These are phyloP conservation scores for Pichia sp. DNA, from an alignment of 1,139 yeast species.

Conservation along the genomic window DNA sequence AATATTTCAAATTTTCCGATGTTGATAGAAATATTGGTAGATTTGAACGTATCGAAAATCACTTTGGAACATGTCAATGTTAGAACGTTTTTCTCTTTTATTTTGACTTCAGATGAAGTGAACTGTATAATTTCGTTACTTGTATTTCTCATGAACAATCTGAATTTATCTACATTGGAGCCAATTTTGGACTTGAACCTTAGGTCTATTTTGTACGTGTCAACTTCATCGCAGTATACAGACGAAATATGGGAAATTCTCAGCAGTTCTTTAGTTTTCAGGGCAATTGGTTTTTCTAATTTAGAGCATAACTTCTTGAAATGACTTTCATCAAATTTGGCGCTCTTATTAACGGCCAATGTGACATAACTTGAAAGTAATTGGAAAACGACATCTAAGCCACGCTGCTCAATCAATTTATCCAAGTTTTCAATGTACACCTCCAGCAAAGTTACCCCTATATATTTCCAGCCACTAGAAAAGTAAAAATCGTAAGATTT, in stretches of 20 bases:
- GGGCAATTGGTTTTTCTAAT: conserved; percentile 24
- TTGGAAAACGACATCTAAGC: conserved; percentile 7
- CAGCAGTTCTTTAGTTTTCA: conserved; percentile 36
- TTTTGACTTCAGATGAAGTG: neutral
- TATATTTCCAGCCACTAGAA: conserved; percentile 66
- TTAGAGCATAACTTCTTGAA: conserved; percentile 26
- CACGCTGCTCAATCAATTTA: conserved; percentile 32
- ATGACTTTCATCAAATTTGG: conserved; percentile 17
- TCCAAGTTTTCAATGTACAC: conserved; percentile 68
- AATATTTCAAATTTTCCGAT: conserved; percentile 24
- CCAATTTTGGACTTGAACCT: conserved; percentile 20
- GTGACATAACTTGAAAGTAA: conserved; percentile 29
- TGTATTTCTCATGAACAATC: conserved; percentile 13
- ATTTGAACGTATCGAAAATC: conserved; percentile 19
- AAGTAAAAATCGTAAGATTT: conserved; percentile 66
- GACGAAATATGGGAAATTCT: conserved; percentile 22
- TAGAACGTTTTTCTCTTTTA: conserved; percentile 1
- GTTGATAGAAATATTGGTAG: conserved; percentile 28
- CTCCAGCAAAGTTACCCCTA: conserved; percentile 62
- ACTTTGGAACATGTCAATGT: conserved; percentile 9
- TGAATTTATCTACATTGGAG: conserved; percentile 19
- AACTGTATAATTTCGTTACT: conserved; percentile 18
- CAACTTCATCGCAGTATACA: conserved; percentile 21
- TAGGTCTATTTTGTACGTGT: conserved; percentile 23
- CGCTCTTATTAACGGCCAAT: conserved; percentile 12